Evolutionary conservation across 2,329 filamentous ascomycete genomes (phyloP).

Genomic region (Penicillium digitatum): DNA sequence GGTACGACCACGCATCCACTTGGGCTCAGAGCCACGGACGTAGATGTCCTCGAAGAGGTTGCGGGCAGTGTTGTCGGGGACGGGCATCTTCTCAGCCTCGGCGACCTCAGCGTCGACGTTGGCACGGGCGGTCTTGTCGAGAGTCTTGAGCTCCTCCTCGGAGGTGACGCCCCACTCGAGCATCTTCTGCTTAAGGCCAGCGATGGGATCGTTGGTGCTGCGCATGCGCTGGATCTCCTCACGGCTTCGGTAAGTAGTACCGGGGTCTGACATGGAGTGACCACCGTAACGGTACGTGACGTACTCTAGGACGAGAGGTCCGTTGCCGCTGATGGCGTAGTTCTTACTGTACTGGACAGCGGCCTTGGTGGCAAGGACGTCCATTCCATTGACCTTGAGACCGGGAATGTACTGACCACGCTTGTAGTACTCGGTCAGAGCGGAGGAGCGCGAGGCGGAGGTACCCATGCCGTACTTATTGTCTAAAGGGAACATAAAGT

Average conservation of each 20-base stretch:
- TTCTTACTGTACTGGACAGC: conserved; percentile 92
- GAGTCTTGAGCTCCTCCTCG: conserved; percentile 91
- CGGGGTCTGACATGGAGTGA: conserved; percentile 99
- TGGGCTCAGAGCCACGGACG: conserved; percentile 78
- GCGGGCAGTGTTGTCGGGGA: conserved; percentile 71
- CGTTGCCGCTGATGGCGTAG: conserved; percentile 76
- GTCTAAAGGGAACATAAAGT: conserved; percentile 49
- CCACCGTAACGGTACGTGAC: conserved; percentile 99
- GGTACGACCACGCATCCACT: conserved; percentile 80
- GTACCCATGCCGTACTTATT: conserved; percentile 99
- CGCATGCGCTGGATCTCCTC: conserved; percentile 99
- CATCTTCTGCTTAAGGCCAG: conserved; percentile 95
- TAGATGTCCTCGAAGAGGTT: conserved; percentile 98
- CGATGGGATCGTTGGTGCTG: conserved; percentile 96
- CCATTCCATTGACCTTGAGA: conserved; percentile 99
- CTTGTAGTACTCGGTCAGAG: conserved; percentile 99
- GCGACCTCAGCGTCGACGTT: conserved; percentile 87
- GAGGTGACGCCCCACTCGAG: conserved; percentile 87
- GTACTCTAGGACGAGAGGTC: conserved; percentile 94
- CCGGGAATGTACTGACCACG: conserved; percentile 99
- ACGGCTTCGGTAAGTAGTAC: conserved; percentile 97
- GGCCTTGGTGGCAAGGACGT: conserved; percentile 95
- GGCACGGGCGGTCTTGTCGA: conserved; percentile 89
- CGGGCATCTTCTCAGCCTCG: conserved; percentile 79
- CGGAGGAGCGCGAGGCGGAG: conserved; percentile 85